Evolutionary conservation across 2,329 filamentous ascomycete genomes (phyloP).

Genomic region (Beauveria australis): DNA sequence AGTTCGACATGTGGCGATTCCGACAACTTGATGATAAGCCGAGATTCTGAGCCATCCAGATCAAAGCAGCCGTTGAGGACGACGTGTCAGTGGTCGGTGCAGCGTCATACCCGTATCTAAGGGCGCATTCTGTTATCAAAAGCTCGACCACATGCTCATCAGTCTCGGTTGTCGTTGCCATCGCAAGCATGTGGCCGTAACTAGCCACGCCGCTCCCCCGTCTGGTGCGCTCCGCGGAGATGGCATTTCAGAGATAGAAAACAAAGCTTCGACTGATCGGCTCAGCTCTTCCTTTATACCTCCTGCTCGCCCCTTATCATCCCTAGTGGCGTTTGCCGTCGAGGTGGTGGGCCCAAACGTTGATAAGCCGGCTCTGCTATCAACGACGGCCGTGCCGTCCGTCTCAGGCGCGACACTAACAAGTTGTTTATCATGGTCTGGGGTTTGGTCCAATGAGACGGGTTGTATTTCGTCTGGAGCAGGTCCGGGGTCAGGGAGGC

Average conservation of each 20-base stretch:
- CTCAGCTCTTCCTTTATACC: not conserved
- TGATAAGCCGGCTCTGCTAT: constrained; percentile 1
- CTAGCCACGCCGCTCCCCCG: not conserved
- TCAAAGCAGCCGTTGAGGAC: not conserved
- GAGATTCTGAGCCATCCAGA: not conserved
- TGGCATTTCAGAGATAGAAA: constrained; percentile 14
- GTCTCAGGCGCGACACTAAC: not conserved
- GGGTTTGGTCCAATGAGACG: not conserved
- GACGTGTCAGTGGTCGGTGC: not conserved
- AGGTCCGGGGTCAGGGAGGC: not conserved
- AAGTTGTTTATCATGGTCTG: not conserved
- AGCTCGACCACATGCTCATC: not conserved
- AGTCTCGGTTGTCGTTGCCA: not conserved
- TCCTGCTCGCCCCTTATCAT: not conserved
- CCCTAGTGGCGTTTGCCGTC: not conserved
- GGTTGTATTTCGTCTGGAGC: not conserved
- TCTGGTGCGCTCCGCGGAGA: constrained; percentile 12
- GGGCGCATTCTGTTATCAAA: not conserved
- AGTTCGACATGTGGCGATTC: not conserved
- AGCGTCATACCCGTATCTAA: not conserved
- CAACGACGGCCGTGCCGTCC: not conserved
- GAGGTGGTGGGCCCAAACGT: not conserved
- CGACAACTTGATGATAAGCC: not conserved
- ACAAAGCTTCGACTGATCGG: not conserved
- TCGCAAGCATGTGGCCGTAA: not conserved